Evolutionary conservation across 495 filamentous ascomycete species (phyloP).

Genomic region (Penicillium fimorum): DNA sequence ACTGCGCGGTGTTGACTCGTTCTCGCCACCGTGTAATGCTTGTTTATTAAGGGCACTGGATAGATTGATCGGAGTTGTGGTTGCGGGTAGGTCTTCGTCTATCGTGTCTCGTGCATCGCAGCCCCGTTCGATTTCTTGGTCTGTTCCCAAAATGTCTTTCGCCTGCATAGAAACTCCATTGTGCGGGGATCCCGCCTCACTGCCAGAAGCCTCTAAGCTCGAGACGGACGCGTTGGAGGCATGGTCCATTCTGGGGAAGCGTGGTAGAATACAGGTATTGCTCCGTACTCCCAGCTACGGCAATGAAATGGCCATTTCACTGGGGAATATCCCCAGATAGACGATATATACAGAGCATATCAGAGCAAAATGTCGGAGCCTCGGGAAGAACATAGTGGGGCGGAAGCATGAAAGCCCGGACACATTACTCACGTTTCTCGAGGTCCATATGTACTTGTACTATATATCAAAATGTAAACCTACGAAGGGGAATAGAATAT

Average conservation of each 20-base stretch:
- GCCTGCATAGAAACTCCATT: slow-evolving; percentile 14
- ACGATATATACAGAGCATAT: neutral
- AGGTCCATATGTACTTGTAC: neutral
- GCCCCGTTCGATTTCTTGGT: slow-evolving; percentile 15
- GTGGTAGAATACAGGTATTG: neutral
- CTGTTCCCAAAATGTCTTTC: slow-evolving; percentile 11
- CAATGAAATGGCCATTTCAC: slow-evolving; percentile 5
- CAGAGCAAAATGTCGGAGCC: neutral
- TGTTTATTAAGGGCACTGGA: slow-evolving; percentile 28
- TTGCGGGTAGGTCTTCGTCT: slow-evolving; percentile 13
- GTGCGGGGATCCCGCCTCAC: slow-evolving; percentile 14
- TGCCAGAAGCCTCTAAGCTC: slow-evolving; percentile 19
- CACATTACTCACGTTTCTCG: neutral
- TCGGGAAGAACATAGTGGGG: slow-evolving; percentile 1
- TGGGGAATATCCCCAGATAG: neutral
- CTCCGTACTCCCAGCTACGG: slow-evolving; percentile 2
- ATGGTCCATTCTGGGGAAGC: slow-evolving; percentile 35
- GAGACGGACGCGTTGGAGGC: slow-evolving; percentile 26
- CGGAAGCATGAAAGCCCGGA: neutral
- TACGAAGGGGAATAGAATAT: neutral
- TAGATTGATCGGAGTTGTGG: slow-evolving; percentile 22
- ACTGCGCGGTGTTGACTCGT: neutral
- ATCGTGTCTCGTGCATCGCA: slow-evolving; percentile 10
- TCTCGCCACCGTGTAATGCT: slow-evolving; percentile 15
- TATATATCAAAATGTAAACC: neutral